Evolutionary conservation across 2,329 filamentous ascomycete genomes (phyloP), one percentile per base, ranked within the genome.

Genomic region (Fusarium sublunatum): DNA sequence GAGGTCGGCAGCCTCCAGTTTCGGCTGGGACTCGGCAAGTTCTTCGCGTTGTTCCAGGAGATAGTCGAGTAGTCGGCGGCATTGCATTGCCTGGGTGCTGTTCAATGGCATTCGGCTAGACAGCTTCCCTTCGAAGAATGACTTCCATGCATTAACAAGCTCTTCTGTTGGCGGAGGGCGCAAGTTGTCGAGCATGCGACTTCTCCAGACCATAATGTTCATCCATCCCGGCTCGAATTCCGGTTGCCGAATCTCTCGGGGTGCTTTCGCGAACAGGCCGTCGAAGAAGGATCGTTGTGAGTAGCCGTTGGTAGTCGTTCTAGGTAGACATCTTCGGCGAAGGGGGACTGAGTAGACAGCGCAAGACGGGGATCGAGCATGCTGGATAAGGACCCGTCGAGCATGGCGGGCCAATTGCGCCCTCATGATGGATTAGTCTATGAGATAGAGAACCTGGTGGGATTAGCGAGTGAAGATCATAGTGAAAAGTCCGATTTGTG

Each of bases 161-260:
- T 91, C 86, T n/a, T 81, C 74, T 4, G 81, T 78, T 0, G 85
- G 75, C 13, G 91, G 92, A 9, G 86, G 84, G 31, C 92, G 85
- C 32, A 88, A 80, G 47, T 85, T 82, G 53, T 91, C 83, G 47
- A 84, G 81, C 65, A 88, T 78, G 58, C 86, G 84, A 65, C 86
- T 85, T 48, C 85, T 80, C 74, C 92, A 84, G 56, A 91, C 84
- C 69, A 91, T 84, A 78, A 97, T 86, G 13, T 83, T 84, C 64
- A 87, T 86, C 70, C 93, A 85, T 49, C 92, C 93, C 1, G 86
- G 90, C 70, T 88, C 90, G 58, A 88, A 79, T 68, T 88, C 83
- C 46, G 88, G 81, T 22, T 86, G 81, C 73, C 87, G 88, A 39
- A 88, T 76, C 53, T 84, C 79, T 56, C 86, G 82, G 15, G 86